Conservation (phyloP, 2,329 filamentous ascomycete species). For the Fusarium goolgardi region DNA sequence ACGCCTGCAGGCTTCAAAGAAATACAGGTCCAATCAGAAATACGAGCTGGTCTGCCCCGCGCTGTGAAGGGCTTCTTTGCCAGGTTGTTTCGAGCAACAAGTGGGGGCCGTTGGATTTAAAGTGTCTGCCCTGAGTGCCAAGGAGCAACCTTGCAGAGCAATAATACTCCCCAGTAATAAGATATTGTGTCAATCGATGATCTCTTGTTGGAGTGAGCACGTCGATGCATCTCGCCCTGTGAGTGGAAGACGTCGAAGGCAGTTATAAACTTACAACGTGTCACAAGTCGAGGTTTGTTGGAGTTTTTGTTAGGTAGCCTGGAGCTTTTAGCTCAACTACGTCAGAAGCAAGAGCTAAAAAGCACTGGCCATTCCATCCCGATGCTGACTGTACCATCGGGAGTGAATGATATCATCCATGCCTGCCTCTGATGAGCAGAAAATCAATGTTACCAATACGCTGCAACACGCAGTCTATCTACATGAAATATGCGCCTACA, state of each 20-base stretch:
- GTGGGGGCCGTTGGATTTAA: constrained; percentile 22
- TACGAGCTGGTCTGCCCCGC: constrained; percentile 27
- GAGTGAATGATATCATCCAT: constrained; percentile 29
- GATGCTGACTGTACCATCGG: constrained; percentile 16
- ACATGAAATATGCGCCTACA: not conserved
- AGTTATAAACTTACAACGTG: not conserved
- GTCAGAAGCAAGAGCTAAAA: constrained; percentile 26
- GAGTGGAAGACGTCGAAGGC: not conserved
- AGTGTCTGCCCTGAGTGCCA: constrained; percentile 26
- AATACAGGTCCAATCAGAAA: constrained; percentile 26
- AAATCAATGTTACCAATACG: not conserved
- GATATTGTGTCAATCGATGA: not conserved
- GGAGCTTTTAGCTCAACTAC: constrained; percentile 8
- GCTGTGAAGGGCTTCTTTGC: constrained; percentile 12
- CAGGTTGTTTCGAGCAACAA: constrained; percentile 14
- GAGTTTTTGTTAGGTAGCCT: constrained; percentile 8
- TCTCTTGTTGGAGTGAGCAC: not conserved
- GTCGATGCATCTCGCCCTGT: not conserved
- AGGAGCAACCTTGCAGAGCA: constrained; percentile 15
- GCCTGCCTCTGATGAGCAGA: not conserved
- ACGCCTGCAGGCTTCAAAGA: constrained; percentile 11
- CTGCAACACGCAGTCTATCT: not conserved
- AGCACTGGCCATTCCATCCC: constrained; percentile 19
- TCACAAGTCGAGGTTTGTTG: constrained; percentile 7
- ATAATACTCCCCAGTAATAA: not conserved